Evolutionary conservation across 2,329 filamentous ascomycete genomes (phyloP).

Genomic region (Arthrinium puccinioides): DNA sequence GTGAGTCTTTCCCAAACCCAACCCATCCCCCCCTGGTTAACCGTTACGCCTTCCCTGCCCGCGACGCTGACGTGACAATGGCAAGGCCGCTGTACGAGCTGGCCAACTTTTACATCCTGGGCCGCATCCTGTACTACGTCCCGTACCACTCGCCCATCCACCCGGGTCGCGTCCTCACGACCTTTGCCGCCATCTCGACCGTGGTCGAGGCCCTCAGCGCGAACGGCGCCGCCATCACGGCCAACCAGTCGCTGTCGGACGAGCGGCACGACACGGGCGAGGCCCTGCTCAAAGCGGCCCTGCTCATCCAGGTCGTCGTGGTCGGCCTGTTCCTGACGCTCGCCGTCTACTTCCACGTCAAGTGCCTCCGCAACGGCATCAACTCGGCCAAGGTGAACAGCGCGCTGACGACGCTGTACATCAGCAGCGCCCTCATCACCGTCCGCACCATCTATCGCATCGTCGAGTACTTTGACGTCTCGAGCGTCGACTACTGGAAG

Average conservation of each 20-base stretch:
- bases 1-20: constrained; percentile 12
- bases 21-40: background rate
- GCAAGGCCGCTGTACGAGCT: constrained; percentile 46
- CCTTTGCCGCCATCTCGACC: constrained; percentile 33
- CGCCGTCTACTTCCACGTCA: constrained; percentile 39
- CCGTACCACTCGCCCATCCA: constrained; percentile 46
- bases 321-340: constrained; percentile 40
- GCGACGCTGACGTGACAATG: constrained; percentile 4
- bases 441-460: constrained; percentile 49
- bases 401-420: constrained; percentile 42
- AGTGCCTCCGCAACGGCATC: constrained; percentile 29
- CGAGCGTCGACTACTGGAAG: constrained; percentile 29
- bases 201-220: constrained; percentile 42
- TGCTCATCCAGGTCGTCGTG: constrained; percentile 49
- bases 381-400: constrained; percentile 21
- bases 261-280: constrained; percentile 32
- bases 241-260: constrained; percentile 34
- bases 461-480: constrained; percentile 50
- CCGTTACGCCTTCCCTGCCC: too few relatives aligned
- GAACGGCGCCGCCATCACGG: constrained; percentile 38
- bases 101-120: constrained; percentile 51
- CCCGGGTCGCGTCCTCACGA: constrained; percentile 31
- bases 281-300: constrained; percentile 39
- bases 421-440: constrained; percentile 39
- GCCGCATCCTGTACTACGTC: constrained; percentile 49